Evolutionary conservation across 2,329 filamentous ascomycete genomes (phyloP).

Genomic region (Aspergillus cejpii): DNA sequence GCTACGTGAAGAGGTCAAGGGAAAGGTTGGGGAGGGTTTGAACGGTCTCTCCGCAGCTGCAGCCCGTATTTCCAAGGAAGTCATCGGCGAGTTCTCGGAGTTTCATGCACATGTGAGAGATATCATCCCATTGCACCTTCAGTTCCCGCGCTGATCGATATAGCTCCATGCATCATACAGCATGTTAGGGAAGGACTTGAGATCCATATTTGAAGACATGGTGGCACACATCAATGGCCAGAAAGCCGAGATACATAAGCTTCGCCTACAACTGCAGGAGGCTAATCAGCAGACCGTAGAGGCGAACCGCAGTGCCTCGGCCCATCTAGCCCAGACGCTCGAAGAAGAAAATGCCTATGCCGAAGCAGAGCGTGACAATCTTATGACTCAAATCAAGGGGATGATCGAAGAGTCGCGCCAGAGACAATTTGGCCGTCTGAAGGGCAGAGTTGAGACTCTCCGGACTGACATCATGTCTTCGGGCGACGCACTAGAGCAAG

Average conservation of each 20-base stretch:
- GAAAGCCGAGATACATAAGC: constrained; percentile 64
- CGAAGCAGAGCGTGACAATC: constrained; percentile 62
- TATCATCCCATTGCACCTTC: not conserved
- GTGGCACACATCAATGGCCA: constrained; percentile 68
- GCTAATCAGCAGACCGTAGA: constrained; percentile 63
- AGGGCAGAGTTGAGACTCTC: constrained; percentile 56
- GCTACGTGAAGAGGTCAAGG: constrained; percentile 82
- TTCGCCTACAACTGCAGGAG: constrained; percentile 64
- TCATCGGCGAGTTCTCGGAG: constrained; percentile 74
- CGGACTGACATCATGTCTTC: constrained; percentile 60
- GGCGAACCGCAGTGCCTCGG: constrained; percentile 61
- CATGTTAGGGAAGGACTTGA: constrained; percentile 77
- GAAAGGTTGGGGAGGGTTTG: constrained; percentile 74
- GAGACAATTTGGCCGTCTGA: constrained; percentile 64
- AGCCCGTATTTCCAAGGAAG: constrained; percentile 81
- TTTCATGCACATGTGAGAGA: constrained; percentile 63
- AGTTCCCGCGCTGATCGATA: constrained; percentile 14
- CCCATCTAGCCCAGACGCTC: constrained; percentile 61
- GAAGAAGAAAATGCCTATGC: constrained; percentile 70
- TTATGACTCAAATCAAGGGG: constrained; percentile 70
- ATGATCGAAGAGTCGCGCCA: constrained; percentile 70
- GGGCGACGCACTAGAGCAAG: constrained; percentile 58
- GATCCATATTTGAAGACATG: constrained; percentile 73
- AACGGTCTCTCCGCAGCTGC: constrained; percentile 76
- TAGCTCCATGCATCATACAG: constrained; percentile 79